A percentile compares a stretch with the other conserved stretches of the same genome.
Conservation (phyloP, 2,329 filamentous ascomycete genomes). For the Calonectria fujianensis region DNA sequence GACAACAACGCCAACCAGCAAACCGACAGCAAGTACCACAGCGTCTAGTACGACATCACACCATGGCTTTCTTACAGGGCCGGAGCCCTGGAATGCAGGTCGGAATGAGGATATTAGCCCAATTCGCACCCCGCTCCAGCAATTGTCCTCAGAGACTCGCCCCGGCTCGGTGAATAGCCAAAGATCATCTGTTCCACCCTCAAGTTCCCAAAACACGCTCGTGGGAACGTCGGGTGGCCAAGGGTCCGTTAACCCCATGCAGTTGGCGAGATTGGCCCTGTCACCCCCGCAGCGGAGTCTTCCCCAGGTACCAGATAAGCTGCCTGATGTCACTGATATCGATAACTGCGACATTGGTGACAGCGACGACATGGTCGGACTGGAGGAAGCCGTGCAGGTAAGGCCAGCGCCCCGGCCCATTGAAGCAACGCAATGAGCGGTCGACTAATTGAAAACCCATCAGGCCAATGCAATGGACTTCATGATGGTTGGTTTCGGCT, state of each 20-base stretch:
- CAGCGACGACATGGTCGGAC: not conserved
- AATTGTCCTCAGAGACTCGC: not conserved
- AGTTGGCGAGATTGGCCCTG: not conserved
- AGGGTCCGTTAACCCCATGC: not conserved
- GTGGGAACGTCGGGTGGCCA: not conserved
- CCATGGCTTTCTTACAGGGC: not conserved
- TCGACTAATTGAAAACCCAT: not conserved
- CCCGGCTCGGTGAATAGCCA: not conserved
- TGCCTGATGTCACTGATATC: not conserved
- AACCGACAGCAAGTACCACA: not conserved
- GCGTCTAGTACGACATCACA: not conserved
- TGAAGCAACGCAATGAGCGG: not conserved
- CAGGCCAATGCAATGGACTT: conserved; percentile 12
- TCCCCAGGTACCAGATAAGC: not conserved
- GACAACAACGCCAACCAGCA: not conserved
- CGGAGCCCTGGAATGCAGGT: not conserved
- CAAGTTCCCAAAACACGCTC: not conserved
- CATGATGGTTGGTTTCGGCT: conserved; percentile 6
- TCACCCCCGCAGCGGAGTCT: not conserved
- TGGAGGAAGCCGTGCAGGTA: not conserved
- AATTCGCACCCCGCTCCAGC: not conserved
- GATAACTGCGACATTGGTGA: not conserved
- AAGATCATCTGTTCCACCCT: not conserved
- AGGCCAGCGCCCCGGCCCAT: not conserved
- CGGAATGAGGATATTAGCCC: not conserved